Evolutionary conservation across 2,329 filamentous ascomycete genomes (phyloP).

Genomic region (Alternaria metachromatica): DNA sequence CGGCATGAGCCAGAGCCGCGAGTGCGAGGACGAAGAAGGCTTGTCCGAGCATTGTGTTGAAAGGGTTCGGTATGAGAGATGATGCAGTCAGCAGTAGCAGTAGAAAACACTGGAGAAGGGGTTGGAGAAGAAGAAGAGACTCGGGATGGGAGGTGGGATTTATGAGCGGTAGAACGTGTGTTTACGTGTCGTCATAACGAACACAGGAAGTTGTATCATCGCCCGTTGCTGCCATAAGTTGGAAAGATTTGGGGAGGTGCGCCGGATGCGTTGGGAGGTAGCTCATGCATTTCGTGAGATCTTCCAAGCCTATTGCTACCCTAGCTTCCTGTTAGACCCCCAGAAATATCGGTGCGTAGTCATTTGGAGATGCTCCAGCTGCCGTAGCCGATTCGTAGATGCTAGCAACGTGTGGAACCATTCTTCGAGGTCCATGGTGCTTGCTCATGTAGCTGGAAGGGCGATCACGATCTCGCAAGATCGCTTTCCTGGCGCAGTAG

Average conservation of each 20-base stretch:
- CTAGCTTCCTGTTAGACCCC: not conserved
- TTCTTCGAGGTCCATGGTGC: not conserved
- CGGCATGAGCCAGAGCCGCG: conserved; percentile 27
- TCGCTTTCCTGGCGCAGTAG: not conserved
- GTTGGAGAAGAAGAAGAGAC: conserved; percentile 22
- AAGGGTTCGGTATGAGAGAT: not conserved
- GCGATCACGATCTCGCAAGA: not conserved
- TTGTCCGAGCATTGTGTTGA: conserved; percentile 23
- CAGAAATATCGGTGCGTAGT: not conserved
- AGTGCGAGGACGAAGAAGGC: conserved; percentile 23
- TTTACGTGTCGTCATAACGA: conserved; percentile 11
- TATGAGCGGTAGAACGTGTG: not conserved
- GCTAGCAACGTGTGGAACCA: not conserved
- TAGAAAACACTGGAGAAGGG: conserved; percentile 12
- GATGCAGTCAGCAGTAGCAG: conserved; percentile 11
- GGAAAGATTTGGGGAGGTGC: not conserved
- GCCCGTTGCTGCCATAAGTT: not conserved
- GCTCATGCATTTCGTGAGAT: not conserved
- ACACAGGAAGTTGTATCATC: not conserved
- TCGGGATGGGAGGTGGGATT: conserved; percentile 1
- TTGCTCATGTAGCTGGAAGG: not conserved
- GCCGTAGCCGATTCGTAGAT: not conserved
- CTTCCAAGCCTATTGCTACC: not conserved
- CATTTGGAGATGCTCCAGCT: not conserved
- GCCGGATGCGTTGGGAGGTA: not conserved